Conservation (phyloP, 805 yeast species). For the Wickerhamiella musiphila region DNA sequence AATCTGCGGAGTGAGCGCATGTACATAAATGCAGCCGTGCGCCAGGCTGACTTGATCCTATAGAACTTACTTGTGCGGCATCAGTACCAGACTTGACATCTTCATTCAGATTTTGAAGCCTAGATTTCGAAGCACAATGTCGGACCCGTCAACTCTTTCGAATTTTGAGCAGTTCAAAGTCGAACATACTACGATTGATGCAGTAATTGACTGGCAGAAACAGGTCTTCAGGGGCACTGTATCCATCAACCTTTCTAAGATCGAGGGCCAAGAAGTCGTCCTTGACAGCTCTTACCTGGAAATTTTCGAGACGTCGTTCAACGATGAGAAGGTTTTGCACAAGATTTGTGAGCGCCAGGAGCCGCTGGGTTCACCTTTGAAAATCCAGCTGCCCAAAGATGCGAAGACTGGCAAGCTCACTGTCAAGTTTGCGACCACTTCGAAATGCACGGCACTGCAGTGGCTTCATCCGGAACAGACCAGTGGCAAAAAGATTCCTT, state of each 20-base stretch:
- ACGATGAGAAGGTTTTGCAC: conserved; percentile 23
- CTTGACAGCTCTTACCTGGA: conserved; percentile 55
- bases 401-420: conserved; percentile 9
- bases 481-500: conserved; percentile 50
- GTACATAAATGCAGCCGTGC: too few relatives aligned
- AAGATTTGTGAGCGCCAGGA: conserved; percentile 20
- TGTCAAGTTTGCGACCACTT: conserved; percentile 52
- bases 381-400: conserved; percentile 14
- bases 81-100: too few relatives aligned
- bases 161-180: conserved; percentile 42
- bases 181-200: conserved; percentile 32
- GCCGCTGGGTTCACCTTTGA: conserved; percentile 29
- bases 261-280: conserved; percentile 23
- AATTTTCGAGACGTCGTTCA: conserved; percentile 29
- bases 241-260: conserved; percentile 26
- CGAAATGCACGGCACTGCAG: conserved; percentile 66
- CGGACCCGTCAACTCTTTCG: conserved; percentile 43
- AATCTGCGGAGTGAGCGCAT: too few relatives aligned
- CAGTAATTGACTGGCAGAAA: conserved; percentile 38
- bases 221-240: conserved; percentile 41
- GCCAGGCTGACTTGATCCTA: too few relatives aligned
- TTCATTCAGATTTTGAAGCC: too few relatives aligned
- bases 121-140: too few relatives aligned
- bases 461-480: conserved; percentile 65
- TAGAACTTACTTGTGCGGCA: too few relatives aligned